phyloP scores from a whole-genome alignment of 768 basidiomycete species.

The Chalciporus chontae region DNA sequence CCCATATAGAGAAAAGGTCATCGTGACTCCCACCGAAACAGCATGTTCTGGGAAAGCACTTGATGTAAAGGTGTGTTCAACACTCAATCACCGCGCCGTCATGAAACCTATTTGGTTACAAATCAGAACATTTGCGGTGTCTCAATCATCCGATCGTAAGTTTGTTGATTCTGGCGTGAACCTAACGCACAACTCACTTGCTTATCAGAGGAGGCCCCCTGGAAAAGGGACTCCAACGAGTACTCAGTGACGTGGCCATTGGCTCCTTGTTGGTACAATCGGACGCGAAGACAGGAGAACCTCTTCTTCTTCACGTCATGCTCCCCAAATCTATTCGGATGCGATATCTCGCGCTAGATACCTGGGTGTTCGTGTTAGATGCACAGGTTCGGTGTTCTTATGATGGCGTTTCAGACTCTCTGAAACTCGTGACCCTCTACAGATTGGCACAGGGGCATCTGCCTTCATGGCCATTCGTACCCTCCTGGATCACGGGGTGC shows the following conservation, averaged over 20 bases:
- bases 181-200: neutral
- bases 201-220: slow-evolving; percentile 76
- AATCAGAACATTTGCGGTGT: slow-evolving; percentile 79
- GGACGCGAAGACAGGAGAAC: slow-evolving; percentile 81
- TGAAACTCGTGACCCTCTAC: too few species aligned
- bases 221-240: slow-evolving; percentile 85
- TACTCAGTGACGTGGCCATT: slow-evolving; percentile 79
- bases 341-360: slow-evolving; percentile 57
- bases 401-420: too few species aligned
- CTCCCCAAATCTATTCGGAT: slow-evolving; percentile 74
- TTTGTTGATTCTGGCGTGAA: slow-evolving; percentile 9
- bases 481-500: slow-evolving; percentile 88
- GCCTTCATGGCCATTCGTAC: slow-evolving; percentile 95
- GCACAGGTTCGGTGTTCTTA: slow-evolving; percentile 55
- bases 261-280: slow-evolving; percentile 92
- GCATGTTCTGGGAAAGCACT: slow-evolving; percentile 59
- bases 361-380: slow-evolving; percentile 87
- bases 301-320: slow-evolving; percentile 76
- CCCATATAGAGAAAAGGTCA: slow-evolving; percentile 59
- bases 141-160: slow-evolving; percentile 83
- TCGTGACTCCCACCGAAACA: slow-evolving; percentile 65
- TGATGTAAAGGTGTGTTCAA: slow-evolving; percentile 48
- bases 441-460: slow-evolving; percentile 93
- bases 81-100: neutral
- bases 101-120: neutral